A percentile compares a stretch with the other conserved stretches of the same genome.
phyloP scores from a whole-genome alignment of 2,329 filamentous ascomycete genomes.

The Stagonosporopsis rhizophila region DNA sequence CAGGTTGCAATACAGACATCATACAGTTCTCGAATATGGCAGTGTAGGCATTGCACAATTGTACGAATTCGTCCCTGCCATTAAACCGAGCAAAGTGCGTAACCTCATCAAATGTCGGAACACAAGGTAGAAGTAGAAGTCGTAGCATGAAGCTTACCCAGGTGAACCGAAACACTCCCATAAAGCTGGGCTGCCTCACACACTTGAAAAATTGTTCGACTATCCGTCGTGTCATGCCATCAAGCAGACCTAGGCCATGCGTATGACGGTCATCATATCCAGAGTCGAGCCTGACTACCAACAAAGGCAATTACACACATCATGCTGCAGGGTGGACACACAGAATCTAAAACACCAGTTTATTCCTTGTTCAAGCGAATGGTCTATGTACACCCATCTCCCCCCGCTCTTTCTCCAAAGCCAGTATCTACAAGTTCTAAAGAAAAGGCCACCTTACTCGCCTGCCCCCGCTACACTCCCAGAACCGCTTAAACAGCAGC shows the following conservation, averaged over 20 bases:
- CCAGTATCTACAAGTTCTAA: background rate
- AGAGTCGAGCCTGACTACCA: too few species aligned
- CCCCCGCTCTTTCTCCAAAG: background rate
- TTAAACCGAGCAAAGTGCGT: too few species aligned
- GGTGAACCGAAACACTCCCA: background rate
- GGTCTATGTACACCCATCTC: background rate
- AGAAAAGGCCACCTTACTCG: background rate
- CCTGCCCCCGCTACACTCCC: background rate
- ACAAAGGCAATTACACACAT: background rate
- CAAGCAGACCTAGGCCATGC: background rate
- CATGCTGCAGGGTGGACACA: background rate
- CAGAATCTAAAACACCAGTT: background rate
- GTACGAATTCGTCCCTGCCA: too few species aligned
- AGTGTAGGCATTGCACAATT: too few species aligned
- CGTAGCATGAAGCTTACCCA: background rate
- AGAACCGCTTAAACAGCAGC: constrained; percentile 30
- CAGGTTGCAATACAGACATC: too few species aligned
- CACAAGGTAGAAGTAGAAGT: background rate
- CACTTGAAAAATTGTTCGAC: background rate
- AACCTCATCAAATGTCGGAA: too few species aligned
- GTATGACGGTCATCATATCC: too few species aligned
- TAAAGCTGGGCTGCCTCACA: background rate
- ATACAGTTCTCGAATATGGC: too few species aligned
- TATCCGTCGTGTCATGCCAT: background rate
- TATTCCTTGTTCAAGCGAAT: constrained; percentile 4